These are phyloP conservation scores for Pichia nakasei DNA, from an alignment of 805 yeast genomes.

Conservation along the genomic window DNA sequence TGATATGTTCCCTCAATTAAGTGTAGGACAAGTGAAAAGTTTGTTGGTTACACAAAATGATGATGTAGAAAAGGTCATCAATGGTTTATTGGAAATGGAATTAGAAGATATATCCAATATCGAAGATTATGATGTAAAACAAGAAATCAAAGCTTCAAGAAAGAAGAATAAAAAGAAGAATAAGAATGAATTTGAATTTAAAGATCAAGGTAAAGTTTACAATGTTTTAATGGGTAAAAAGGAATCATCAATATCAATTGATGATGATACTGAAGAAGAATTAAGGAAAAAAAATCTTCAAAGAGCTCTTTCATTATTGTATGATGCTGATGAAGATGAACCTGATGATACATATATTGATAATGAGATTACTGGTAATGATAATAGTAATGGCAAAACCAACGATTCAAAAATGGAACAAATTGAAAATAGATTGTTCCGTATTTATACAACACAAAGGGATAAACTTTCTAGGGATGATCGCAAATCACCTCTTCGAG, in stretches of 20 bases:
- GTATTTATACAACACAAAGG: constrained; percentile 42
- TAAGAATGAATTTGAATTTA: constrained; percentile 6
- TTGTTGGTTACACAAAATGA: constrained; percentile 40
- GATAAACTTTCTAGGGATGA: constrained; percentile 36
- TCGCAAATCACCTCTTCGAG: constrained; percentile 41
- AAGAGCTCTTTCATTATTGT: constrained; percentile 50
- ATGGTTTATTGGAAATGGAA: constrained; percentile 48
- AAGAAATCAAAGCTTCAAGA: background rate
- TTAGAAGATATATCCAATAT: constrained; percentile 36
- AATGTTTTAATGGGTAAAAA: constrained; percentile 31
- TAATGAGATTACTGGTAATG: constrained; percentile 33
- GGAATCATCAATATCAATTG: constrained; percentile 10
- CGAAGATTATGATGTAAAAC: constrained; percentile 20
- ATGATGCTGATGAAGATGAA: constrained; percentile 77
- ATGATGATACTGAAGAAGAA: constrained; percentile 22
- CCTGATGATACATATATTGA: constrained; percentile 73
- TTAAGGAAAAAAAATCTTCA: constrained; percentile 49
- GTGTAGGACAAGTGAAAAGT: constrained; percentile 36
- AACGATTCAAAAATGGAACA: constrained; percentile 1
- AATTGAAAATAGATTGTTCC: constrained; percentile 50
- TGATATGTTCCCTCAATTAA: constrained; percentile 65
- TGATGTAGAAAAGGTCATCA: constrained; percentile 50
- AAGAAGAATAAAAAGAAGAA: constrained; percentile 6
- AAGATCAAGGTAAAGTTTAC: constrained; percentile 9
- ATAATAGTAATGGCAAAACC: constrained; percentile 22